Base-by-base conservation (phyloP, 495 filamentous ascomycete species). In the Halenospora varia region DNA sequence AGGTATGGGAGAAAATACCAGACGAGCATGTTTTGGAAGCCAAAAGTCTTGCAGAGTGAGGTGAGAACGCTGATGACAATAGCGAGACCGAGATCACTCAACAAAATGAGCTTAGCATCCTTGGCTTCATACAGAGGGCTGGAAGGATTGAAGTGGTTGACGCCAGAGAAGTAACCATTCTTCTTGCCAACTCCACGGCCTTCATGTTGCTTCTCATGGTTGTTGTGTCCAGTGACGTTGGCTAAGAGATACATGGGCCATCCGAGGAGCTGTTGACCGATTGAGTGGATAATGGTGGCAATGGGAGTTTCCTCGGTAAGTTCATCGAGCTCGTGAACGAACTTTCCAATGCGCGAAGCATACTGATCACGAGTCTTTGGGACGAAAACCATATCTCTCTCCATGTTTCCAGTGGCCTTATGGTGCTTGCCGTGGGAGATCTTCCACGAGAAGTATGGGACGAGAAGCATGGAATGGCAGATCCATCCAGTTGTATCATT, bases 361-460 rank as follows among this genome's bases (percentile, higher is more conserved):
- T 87, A 88, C 69, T 86, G 70, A 48, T 90, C 81, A 35, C 91
- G 83, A 56, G 89, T 91, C 77, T 88, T 89, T 35, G 94, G 94
- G 2, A 96, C 79, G 75, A 96, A 96, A 57, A 97, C 94, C 91
- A 97, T 97, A 74, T 98, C 94, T 63, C 92, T 89, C 70, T 93
- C 90, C 64, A 98, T 78, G 80, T 98, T 82, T 59, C 92, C 94
- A 41, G 94, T 98, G 49, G 91, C 90, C 79, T 97, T 92, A 82
- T 96, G 90, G 77, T 96, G 90, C 82, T 92, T 91, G 71, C 88
- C 85, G 75, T 96, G 90, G 59, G 88, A 90, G 72, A 94, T 88
- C 77, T 93, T 91, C 90, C 90, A 96, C 62, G 88, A 90, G 74
- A 91, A 94, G 75, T 92, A 96, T 23, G 90, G 90, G 23, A 94